phyloP scores from a whole-genome alignment of 805 yeast genomes.

The Metschnikowia chrysomelidarum region DNA sequence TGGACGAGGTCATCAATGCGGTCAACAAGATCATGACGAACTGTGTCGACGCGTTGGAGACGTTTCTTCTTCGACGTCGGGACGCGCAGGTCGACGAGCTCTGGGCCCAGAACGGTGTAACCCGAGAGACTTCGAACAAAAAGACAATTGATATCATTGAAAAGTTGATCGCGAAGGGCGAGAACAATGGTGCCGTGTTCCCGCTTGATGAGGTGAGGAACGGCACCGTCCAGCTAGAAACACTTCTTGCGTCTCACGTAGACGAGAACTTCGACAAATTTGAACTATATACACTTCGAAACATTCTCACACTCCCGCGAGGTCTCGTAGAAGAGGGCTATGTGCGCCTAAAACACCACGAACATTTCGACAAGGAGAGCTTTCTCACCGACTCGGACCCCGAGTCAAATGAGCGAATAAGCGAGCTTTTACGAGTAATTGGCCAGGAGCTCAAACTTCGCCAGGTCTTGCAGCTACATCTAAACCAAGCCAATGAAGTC shows the following conservation, averaged over 20 bases:
- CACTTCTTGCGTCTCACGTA: slow-evolving; percentile 68
- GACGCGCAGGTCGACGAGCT: slow-evolving; percentile 19
- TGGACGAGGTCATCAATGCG: slow-evolving; percentile 86
- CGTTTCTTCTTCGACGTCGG: slow-evolving; percentile 43
- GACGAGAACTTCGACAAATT: slow-evolving; percentile 83
- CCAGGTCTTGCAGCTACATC: slow-evolving; percentile 37
- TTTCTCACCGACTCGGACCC: neutral
- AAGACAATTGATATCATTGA: slow-evolving; percentile 4
- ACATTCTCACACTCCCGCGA: slow-evolving; percentile 67
- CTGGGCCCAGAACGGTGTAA: slow-evolving; percentile 13
- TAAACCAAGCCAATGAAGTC: slow-evolving; percentile 38
- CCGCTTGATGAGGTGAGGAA: slow-evolving; percentile 54
- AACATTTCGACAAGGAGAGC: slow-evolving; percentile 36
- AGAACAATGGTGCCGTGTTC: slow-evolving; percentile 9
- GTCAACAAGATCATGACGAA: slow-evolving; percentile 82
- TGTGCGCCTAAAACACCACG: slow-evolving; percentile 68
- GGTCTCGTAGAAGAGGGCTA: slow-evolving; percentile 65
- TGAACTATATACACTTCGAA: slow-evolving; percentile 77
- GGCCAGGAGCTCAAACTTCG: slow-evolving; percentile 44
- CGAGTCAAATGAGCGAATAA: slow-evolving; percentile 4
- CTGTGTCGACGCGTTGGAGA: slow-evolving; percentile 77
- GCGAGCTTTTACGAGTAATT: slow-evolving; percentile 36
- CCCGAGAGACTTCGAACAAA: slow-evolving; percentile 13
- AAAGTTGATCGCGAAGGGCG: slow-evolving; percentile 8
- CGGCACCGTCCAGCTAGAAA: slow-evolving; percentile 83